These are phyloP conservation scores for Venustampulla echinocandica DNA, from an alignment of 495 filamentous ascomycete species.

Conservation along the genomic window DNA sequence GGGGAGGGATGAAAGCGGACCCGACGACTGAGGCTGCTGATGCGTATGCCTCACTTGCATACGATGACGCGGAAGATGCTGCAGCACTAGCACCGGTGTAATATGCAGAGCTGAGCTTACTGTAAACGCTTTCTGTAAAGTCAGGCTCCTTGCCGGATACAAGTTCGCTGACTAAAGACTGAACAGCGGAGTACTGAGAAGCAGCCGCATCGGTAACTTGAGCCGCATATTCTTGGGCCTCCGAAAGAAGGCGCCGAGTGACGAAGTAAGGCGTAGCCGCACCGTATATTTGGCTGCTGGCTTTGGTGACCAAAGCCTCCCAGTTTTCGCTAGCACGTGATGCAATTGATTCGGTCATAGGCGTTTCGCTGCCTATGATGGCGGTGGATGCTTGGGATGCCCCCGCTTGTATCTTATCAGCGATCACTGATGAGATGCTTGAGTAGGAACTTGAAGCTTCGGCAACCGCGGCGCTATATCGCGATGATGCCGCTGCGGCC, in stretches of 20 bases:
- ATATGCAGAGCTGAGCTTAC: constrained; percentile 56
- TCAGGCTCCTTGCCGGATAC: constrained; percentile 68
- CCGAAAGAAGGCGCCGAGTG: constrained; percentile 27
- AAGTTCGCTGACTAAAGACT: constrained; percentile 66
- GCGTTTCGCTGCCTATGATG: constrained; percentile 17
- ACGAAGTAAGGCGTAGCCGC: constrained; percentile 57
- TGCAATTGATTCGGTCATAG: constrained; percentile 20
- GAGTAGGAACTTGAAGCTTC: constrained; percentile 39
- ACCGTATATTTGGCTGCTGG: constrained; percentile 67
- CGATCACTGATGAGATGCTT: constrained; percentile 38
- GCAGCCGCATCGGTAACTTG: constrained; percentile 43
- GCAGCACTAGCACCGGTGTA: constrained; percentile 29
- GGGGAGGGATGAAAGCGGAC: constrained; percentile 45
- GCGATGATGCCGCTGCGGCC: constrained; percentile 14
- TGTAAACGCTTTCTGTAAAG: constrained; percentile 75
- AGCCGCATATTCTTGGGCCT: constrained; percentile 45
- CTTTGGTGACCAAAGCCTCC: constrained; percentile 57
- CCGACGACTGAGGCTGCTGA: constrained; percentile 48
- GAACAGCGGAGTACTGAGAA: constrained; percentile 59
- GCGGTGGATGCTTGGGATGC: constrained; percentile 17
- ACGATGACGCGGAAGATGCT: constrained; percentile 45
- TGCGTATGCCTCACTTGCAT: constrained; percentile 47
- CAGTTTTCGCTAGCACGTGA: constrained; percentile 35
- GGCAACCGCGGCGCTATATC: constrained; percentile 14
- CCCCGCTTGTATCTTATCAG: constrained; percentile 19